phyloP scores from a whole-genome alignment of 345 rosid species.

The Citrus mangshanensis region DNA sequence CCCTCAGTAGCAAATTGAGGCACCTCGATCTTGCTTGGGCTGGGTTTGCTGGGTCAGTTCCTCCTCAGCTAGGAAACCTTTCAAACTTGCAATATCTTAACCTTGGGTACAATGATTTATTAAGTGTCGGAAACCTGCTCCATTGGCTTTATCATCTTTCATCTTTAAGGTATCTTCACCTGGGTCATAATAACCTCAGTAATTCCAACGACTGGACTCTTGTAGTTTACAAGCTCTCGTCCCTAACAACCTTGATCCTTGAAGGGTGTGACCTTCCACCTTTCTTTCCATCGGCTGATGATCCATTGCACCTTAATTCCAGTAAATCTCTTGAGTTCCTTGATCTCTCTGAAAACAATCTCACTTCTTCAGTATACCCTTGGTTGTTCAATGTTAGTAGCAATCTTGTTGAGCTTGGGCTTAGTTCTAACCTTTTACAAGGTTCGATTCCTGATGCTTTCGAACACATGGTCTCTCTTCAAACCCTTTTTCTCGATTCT shows the following conservation, averaged over 20 bases:
- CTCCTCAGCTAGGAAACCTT: conserved; percentile 2
- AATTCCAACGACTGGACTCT: no score
- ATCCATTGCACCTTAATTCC: background rate
- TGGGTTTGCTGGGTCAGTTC: background rate
- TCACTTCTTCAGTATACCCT: background rate
- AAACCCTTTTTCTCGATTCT: no score
- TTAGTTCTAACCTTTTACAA: no score
- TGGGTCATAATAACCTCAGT: no score
- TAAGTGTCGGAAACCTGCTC: no score
- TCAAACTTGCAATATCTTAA: conserved; percentile 11
- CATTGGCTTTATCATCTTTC: no score
- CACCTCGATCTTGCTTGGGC: background rate
- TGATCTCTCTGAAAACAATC: background rate
- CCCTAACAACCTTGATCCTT: no score
- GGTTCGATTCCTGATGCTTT: no score
- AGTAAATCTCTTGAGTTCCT: background rate
- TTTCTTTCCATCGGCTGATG: background rate
- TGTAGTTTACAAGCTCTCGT: no score
- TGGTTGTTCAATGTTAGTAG: background rate
- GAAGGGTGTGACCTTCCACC: background rate
- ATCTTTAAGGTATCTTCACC: no score
- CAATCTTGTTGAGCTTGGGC: no score
- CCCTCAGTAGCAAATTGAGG: background rate
- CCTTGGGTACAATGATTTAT: background rate
- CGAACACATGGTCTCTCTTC: no score